Conservation (phyloP, 2,329 filamentous ascomycete genomes). For the Penicillium sclerotigenum region DNA sequence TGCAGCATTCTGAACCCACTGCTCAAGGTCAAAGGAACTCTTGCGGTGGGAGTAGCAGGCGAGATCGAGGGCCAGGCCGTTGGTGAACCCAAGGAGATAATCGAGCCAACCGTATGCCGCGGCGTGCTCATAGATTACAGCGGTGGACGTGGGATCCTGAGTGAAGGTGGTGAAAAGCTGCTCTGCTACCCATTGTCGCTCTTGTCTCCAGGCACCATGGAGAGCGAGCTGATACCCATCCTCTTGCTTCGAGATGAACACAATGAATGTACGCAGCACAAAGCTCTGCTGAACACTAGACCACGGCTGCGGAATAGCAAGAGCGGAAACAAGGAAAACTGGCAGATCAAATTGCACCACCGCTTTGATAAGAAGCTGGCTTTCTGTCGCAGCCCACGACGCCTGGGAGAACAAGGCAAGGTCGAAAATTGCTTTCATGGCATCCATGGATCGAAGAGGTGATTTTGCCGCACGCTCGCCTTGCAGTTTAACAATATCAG, state of each 20-base stretch:
- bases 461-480: constrained; percentile 72
- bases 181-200: constrained; percentile 79
- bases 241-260: constrained; percentile 76
- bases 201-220: constrained; percentile 86
- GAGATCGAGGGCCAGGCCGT: constrained; percentile 82
- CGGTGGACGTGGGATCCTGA: constrained; percentile 63
- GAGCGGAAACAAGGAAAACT: constrained; percentile 51
- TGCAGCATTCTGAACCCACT: constrained; percentile 73
- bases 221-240: constrained; percentile 83
- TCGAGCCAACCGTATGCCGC: constrained; percentile 80
- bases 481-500: constrained; percentile 58
- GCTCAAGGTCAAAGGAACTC: constrained; percentile 71
- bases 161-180: constrained; percentile 76
- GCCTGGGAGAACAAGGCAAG: constrained; percentile 59
- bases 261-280: constrained; percentile 61
- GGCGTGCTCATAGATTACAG: constrained; percentile 73
- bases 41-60: constrained; percentile 80
- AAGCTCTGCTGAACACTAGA: constrained; percentile 48
- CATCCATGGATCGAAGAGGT: constrained; percentile 82
- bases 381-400: constrained; percentile 55
- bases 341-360: constrained; percentile 55
- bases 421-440: constrained; percentile 66
- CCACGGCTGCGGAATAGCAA: constrained; percentile 51
- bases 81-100: constrained; percentile 71
- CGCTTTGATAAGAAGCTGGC: constrained; percentile 57